Percentiles rank a stretch among this genome's conserved stretches.
These are phyloP conservation scores for Globisporangium middletonii DNA, from an alignment of 352 stramenopile species.

Conservation along the genomic window DNA sequence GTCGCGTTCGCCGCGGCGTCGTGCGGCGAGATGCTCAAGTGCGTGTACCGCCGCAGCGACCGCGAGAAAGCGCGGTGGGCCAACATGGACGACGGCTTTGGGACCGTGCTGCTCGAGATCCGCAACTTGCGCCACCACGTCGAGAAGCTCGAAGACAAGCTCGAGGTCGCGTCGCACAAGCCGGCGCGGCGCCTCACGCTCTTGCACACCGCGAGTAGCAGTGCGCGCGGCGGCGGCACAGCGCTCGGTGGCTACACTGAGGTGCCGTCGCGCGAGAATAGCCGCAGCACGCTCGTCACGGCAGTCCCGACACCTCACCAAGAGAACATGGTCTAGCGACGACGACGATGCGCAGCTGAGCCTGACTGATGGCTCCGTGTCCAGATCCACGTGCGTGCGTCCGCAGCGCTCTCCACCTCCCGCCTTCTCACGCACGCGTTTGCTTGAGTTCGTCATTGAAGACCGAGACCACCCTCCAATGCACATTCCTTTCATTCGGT, in stretches of 20 bases:
- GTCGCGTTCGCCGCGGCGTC: slow-evolving; percentile 24
- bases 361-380: too few species aligned
- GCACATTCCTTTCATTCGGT: background rate
- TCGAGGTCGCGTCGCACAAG: slow-evolving; percentile 34
- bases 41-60: slow-evolving; percentile 29
- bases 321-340: slow-evolving; percentile 12
- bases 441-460: too few species aligned
- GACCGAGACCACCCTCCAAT: too few species aligned
- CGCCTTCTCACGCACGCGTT: too few species aligned
- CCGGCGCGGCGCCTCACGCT: slow-evolving; percentile 26
- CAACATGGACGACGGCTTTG: slow-evolving; percentile 32
- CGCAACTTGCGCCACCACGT: slow-evolving; percentile 41
- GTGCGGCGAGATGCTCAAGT: slow-evolving; percentile 35
- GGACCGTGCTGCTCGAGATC: slow-evolving; percentile 31
- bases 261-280: slow-evolving; percentile 16
- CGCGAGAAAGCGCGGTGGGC: slow-evolving; percentile 21
- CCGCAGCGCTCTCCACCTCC: too few species aligned
- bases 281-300: slow-evolving; percentile 5
- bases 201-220: background rate
- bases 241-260: background rate
- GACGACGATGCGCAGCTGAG: too few species aligned
- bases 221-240: background rate
- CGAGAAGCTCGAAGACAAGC: slow-evolving; percentile 41
- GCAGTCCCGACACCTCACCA: slow-evolving; percentile 6
- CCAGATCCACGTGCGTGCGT: too few species aligned